phyloP scores from a whole-genome alignment of 2,329 filamentous ascomycete genomes.

The Verticillium zaregamsianum region DNA sequence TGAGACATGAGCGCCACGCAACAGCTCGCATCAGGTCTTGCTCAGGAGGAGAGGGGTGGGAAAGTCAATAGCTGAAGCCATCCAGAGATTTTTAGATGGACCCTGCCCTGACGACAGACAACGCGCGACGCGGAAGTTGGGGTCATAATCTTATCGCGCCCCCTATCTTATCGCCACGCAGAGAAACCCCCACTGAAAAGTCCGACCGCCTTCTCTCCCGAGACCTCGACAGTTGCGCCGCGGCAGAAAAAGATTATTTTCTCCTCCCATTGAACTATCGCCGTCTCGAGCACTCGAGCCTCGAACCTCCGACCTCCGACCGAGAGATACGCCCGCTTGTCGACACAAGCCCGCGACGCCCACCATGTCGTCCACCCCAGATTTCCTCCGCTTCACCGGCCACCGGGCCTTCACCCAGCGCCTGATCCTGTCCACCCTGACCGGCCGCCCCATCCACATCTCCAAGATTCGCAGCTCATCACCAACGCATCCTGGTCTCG shows the following conservation, averaged over 20 bases:
- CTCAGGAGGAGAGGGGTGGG: constrained; percentile 1
- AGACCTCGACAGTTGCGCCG: not conserved
- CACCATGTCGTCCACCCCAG: constrained; percentile 40
- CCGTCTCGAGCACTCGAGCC: not conserved
- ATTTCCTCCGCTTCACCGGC: constrained; percentile 72
- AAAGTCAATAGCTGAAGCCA: not conserved
- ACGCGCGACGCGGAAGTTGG: constrained; percentile 1
- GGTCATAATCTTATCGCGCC: constrained; percentile 12
- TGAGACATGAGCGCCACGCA: constrained; percentile 11
- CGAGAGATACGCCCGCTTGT: constrained; percentile 5
- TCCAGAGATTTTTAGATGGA: constrained; percentile 11
- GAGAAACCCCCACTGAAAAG: not conserved
- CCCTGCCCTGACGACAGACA: constrained; percentile 8
- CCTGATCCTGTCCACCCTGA: constrained; percentile 85
- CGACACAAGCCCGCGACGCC: constrained; percentile 9
- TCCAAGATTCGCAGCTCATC: constrained; percentile 89
- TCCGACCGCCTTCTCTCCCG: not conserved
- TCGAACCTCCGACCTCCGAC: not conserved
- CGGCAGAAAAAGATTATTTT: constrained; percentile 5
- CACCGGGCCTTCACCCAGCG: constrained; percentile 80
- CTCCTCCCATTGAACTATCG: not conserved
- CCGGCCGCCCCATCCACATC: constrained; percentile 83
- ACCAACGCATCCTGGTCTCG: constrained; percentile 81
- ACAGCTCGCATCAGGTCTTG: not conserved
- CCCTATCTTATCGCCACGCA: not conserved